Conservation (phyloP, 768 basidiomycete species). For the Russula olivacea region DNA sequence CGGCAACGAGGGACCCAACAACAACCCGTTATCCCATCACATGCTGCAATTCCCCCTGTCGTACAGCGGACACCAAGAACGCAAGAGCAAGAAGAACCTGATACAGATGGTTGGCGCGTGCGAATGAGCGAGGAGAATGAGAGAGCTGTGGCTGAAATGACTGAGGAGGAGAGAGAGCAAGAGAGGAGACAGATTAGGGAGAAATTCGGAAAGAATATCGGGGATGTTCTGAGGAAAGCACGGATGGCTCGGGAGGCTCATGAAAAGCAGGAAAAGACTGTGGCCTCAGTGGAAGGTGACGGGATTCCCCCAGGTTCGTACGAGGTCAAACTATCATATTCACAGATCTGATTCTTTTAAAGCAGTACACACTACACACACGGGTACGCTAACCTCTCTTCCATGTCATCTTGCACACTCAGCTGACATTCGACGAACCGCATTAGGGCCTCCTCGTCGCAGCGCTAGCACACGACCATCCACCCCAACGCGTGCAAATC, state of each 20-base stretch:
- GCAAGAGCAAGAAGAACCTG: constrained; percentile 1
- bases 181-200: constrained; percentile 64
- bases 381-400: constrained; percentile 2
- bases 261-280: constrained; percentile 12
- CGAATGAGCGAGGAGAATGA: constrained; percentile 66
- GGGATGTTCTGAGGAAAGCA: constrained; percentile 53
- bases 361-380: neutral
- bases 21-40: constrained; percentile 22
- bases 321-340: neutral
- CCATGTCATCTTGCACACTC: neutral
- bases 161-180: constrained; percentile 57
- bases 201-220: constrained; percentile 62
- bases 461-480: constrained; percentile 36
- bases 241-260: constrained; percentile 42
- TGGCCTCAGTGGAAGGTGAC: neutral
- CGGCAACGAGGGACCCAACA: constrained; percentile 30
- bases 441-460: constrained; percentile 6
- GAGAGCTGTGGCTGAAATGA: constrained; percentile 58
- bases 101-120: constrained; percentile 40
- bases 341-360: neutral
- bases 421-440: neutral
- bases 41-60: constrained; percentile 24
- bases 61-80: constrained; percentile 21
- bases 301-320: constrained; percentile 5
- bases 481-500: constrained; percentile 38